A percentile compares a stretch with the other conserved stretches of the same genome.
Conservation (phyloP, 805 yeast species). For the Saccharomycopsis synnaedendra region DNA sequence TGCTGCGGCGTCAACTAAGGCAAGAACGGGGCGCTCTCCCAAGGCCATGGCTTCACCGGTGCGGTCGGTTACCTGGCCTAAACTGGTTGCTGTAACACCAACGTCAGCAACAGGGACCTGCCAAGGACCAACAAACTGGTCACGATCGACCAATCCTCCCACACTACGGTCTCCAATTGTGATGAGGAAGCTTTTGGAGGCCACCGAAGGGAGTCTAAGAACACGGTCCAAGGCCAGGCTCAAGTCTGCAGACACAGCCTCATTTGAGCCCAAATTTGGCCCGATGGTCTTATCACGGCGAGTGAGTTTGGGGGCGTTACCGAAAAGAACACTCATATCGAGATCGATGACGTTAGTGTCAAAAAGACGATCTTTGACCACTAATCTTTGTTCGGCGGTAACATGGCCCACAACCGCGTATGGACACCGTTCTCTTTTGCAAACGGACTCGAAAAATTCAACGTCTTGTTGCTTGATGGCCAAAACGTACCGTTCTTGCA, state of each 20-base stretch:
- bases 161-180: conserved; percentile 99
- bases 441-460: conserved; percentile 59
- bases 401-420: conserved; percentile 94
- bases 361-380: conserved; percentile 69
- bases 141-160: conserved; percentile 93
- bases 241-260: conserved; percentile 25
- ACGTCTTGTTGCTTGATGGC: conserved; percentile 80
- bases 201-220: conserved; percentile 83
- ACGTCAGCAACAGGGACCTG: conserved; percentile 98
- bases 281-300: conserved; percentile 45
- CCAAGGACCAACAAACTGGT: conserved; percentile 99
- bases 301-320: conserved; percentile 94
- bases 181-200: conserved; percentile 85
- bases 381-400: conserved; percentile 71
- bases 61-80: conserved; percentile 55
- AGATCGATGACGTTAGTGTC: conserved; percentile 85
- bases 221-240: conserved; percentile 60
- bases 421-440: conserved; percentile 93
- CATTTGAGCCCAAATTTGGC: neutral
- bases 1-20: conserved; percentile 78
- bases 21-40: conserved; percentile 93
- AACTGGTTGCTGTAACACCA: conserved; percentile 87
- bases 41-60: conserved; percentile 97
- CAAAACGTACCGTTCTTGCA: conserved; percentile 94
- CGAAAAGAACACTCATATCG: conserved; percentile 90